Conservation (phyloP, 441 rosid genomes). For the Manihot esculenta region DNA sequence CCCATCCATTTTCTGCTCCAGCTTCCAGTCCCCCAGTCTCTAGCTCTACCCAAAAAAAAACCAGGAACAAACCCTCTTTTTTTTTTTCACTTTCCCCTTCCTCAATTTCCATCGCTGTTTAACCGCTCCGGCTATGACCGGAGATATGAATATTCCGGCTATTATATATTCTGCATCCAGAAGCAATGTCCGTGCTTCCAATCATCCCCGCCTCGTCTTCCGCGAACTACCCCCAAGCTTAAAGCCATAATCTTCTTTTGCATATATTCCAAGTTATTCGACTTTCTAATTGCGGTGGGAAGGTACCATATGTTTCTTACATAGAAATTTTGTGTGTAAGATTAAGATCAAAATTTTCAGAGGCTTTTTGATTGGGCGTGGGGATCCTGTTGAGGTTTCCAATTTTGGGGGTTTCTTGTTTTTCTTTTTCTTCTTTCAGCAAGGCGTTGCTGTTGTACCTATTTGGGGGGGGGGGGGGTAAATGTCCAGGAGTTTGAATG, state of each 20-base stretch:
- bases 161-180: slow-evolving; percentile 13
- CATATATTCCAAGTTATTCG: slow-evolving; percentile 31
- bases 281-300: slow-evolving; percentile 19
- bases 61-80: background rate
- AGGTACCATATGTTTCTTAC: background rate
- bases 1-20: slow-evolving; percentile 17
- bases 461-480: background rate
- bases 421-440: background rate
- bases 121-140: slow-evolving; percentile 39
- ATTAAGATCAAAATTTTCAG: slow-evolving; percentile 1
- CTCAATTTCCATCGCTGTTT: background rate
- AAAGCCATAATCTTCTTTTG: slow-evolving; percentile 21
- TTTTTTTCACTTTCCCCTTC: slow-evolving; percentile 5
- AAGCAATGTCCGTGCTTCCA: slow-evolving; percentile 47
- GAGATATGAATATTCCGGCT: slow-evolving; percentile 47
- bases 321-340: background rate
- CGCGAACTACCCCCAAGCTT: slow-evolving; percentile 49
- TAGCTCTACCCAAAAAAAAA: slow-evolving; percentile 5
- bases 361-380: slow-evolving; percentile 16
- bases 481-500: background rate
- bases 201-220: slow-evolving; percentile 67
- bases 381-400: background rate
- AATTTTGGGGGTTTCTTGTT: background rate
- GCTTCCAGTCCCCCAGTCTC: slow-evolving; percentile 5
- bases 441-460: background rate